Base-by-base conservation (phyloP, 2,329 filamentous ascomycete species). In the Plectosphaerella cucumerina region DNA sequence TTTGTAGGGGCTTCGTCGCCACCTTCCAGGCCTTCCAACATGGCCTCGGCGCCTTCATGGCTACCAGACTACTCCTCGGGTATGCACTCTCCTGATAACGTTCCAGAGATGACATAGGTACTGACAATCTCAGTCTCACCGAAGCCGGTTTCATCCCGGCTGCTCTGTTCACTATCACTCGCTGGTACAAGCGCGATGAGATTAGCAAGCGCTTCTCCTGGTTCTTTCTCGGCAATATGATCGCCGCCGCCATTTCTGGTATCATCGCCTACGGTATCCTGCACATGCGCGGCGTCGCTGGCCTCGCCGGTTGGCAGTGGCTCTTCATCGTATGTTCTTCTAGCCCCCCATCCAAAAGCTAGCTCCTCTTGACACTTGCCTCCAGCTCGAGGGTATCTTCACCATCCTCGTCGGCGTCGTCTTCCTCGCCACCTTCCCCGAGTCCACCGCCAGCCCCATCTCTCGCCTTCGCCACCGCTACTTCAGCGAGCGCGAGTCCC, bases 121-220 rank as follows among this genome's bases (percentile, higher is more conserved):
- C 17, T 14, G 3, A 17, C 21, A 9, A 21, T 17, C 4, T 17
- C 6, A 47, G 52, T n/a, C 47, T 54, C 5, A 52, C 50, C 10
- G 73, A 75, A 50, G 68, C 70, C 1, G 72, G 72, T 2, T 74
- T 74, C 52, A 76, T 75, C 44, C 74, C 73, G 3, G 74, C 71
- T 1, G 71, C 71, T 5, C 61, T 77, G 2, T 77, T 69, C 59
- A 76, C 74, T 0, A 67, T 77, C 1, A 75, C 73, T 0, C 64
- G 68, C 2, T 77, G 72, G 73, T 77, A 77, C 51, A 77, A 73
- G 34, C 65, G 66, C 4, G 64, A 67, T 6, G 73, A 77, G 52
- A 75, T 69, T 0, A 72, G 70, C 47, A 74, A 72, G 56, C 61
- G 74, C 2, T 73, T 76, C 48, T 67, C 71, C 11, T 65, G 62